phyloP scores from a whole-genome alignment of 2,329 filamentous ascomycete genomes.

The Aspergillus terreus region DNA sequence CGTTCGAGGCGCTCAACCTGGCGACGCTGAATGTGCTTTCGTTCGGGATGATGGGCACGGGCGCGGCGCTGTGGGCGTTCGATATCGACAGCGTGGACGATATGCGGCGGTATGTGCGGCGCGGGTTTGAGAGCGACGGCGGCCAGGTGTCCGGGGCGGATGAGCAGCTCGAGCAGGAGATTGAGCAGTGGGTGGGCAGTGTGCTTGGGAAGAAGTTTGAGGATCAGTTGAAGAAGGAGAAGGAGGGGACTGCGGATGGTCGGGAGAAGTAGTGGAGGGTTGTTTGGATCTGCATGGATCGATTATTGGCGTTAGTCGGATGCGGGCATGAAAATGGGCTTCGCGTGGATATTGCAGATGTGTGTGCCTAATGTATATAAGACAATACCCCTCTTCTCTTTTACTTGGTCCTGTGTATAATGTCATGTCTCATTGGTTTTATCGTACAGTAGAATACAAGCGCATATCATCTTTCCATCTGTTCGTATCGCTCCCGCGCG shows the following conservation, averaged over 20 bases:
- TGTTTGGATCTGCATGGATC: too few relatives aligned
- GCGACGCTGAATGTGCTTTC: constrained; percentile 82
- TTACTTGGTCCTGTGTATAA: neutral
- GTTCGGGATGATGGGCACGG: constrained; percentile 69
- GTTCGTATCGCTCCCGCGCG: constrained; percentile 46
- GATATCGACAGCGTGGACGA: constrained; percentile 70
- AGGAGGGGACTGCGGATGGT: constrained; percentile 6
- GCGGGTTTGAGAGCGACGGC: constrained; percentile 47
- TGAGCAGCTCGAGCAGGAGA: constrained; percentile 49
- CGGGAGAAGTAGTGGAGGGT: neutral
- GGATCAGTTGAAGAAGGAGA: constrained; percentile 36
- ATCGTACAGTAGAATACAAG: constrained; percentile 1
- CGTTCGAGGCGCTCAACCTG: constrained; percentile 75
- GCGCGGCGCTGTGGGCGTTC: constrained; percentile 71
- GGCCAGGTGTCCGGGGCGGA: constrained; percentile 51
- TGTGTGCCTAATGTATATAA: neutral
- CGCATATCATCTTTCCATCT: constrained; percentile 26
- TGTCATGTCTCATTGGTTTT: neutral
- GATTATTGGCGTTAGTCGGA: neutral
- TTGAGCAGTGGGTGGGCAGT: constrained; percentile 51
- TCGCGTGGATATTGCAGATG: neutral
- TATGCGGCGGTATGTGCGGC: constrained; percentile 58
- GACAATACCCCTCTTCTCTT: constrained; percentile 3
- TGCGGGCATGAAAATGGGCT: neutral
- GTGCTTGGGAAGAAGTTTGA: constrained; percentile 48